Base-by-base conservation (phyloP, 2,329 filamentous ascomycete species). In the Aspergillus calidoustus region DNA sequence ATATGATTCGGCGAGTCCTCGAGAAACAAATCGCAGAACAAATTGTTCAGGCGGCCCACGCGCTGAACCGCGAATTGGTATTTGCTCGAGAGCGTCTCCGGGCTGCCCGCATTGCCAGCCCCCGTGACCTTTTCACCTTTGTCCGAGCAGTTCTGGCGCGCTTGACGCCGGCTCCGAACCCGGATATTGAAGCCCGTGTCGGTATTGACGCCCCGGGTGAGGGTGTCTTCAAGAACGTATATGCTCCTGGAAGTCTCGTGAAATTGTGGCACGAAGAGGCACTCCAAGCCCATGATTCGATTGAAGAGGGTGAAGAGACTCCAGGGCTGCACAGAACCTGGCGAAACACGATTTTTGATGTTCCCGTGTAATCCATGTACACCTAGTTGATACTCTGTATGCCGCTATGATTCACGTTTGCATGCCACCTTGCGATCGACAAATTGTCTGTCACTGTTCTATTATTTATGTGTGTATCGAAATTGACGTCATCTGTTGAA, bases 241-340 rank as follows among this genome's bases (percentile, higher is more conserved):
- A 97, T 78, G 89, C 94, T 0, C 94, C 94, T 0, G 93, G 92
- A 0, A 97, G 93, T 75, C 81, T 97, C 28, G 91, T 95, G 55
- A 93, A 91, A 78, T 77, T 96, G n/a, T 97, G 92, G 92, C 87
- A 94, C 67, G 89, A 93, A 66, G 90, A 96, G 77, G 92, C 87
- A 0, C 78, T 81, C 23, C 82, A 83, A 64, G 92, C 91, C 0
- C 83, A 83, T 22, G 91, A 96, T 76, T 84, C 87, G 46, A 86
- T 96, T 43, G 87, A 93, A 66, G 90, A 94, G 66, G 74, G 74
- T 6, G 88, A 88, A 71, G 86, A 88, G 59, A 81, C 81, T 51
- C 87, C 84, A 17, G 91, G 74, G 9, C 28, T 74, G 53, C 67
- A 68, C 17, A 59, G 62, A 30, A 78, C 90, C 0, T 97, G 93